phyloP scores from a whole-genome alignment of 805 yeast species.

The Cyberlindnera veronae region DNA sequence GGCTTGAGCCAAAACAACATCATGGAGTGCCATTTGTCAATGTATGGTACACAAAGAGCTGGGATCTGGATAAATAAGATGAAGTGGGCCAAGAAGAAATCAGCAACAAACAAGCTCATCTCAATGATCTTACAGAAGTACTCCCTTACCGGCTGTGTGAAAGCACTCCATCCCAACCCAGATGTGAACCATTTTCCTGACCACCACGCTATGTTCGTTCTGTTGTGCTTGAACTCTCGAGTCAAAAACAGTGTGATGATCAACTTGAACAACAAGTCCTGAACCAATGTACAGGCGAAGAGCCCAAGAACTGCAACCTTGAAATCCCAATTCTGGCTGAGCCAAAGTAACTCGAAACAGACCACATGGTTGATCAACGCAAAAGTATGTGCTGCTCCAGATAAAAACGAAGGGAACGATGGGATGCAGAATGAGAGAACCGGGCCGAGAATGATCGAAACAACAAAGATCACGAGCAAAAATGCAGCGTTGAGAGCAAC shows the following conservation, averaged over 20 bases:
- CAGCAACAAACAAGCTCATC: conserved; percentile 53
- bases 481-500: conserved; percentile 40
- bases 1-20: conserved; percentile 61
- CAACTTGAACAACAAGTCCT: conserved; percentile 46
- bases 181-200: conserved; percentile 62
- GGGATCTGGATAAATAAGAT: conserved; percentile 52
- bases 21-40: conserved; percentile 56
- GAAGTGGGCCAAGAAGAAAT: conserved; percentile 50
- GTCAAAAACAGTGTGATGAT: conserved; percentile 44
- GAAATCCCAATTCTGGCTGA: conserved; percentile 54
- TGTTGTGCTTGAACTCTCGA: conserved; percentile 52
- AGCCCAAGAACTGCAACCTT: conserved; percentile 53
- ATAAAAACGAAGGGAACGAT: conserved; percentile 46
- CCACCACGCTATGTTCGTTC: conserved; percentile 65
- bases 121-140: conserved; percentile 54
- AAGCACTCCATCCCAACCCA: conserved; percentile 49
- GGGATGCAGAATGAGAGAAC: conserved; percentile 36
- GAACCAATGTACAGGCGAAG: conserved; percentile 43
- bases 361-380: conserved; percentile 45
- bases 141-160: conserved; percentile 58
- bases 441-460: conserved; percentile 50
- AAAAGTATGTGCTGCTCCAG: conserved; percentile 45
- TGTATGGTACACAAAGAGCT: conserved; percentile 49
- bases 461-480: conserved; percentile 35
- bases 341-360: conserved; percentile 51